Evolutionary conservation across 768 basidiomycete species (phyloP), one percentile per base, ranked within the genome.

Genomic region (Lactifluus hygrophoroides): DNA sequence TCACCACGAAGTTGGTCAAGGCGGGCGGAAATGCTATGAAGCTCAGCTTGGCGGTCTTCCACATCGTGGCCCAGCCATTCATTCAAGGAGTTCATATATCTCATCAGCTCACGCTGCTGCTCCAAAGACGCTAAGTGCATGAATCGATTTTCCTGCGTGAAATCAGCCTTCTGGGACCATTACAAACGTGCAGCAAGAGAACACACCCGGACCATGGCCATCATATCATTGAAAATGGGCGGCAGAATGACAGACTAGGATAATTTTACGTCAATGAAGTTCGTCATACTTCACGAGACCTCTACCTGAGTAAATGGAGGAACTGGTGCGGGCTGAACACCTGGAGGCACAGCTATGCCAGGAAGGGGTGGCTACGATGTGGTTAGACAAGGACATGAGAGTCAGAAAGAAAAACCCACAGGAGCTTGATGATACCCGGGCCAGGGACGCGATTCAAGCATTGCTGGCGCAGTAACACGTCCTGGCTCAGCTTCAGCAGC

Each of bases 31-130:
- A 93, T 80, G 9, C 80, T 81, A 17, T 77, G 77, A 38, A 92
- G 71, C 67, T 91, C 90, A 3, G 79, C 75, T 61, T 89, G 89
- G 23, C 90, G 83, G 69, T 90, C 88, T 46, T 78, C 76, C 0
- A 90, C 88, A 68, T 93, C 90, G 34, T 83, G 79, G 56, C 78
- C 83, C 16, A 93, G 73, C 90, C 90, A 93, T 34, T 81, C 78
- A 62, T 92, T 93, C 32, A 92, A 72, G 2, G 76, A 80, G 48
- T 79, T 67, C 80, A 93, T 84, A 64, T 93, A 91, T 52, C 85
- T 74, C 80, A 88, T 88, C 51, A 90, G 72, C 67, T 88, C 87
- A 38, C 87, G 78, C 63, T 88, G 88, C 66, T 91, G 88, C 47
- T 87, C 84, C 14, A 90, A 79, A 27, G 86, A 85, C 0, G 86